These are phyloP conservation scores for Backusella tuberculispora DNA, from an alignment of 192 early-diverging fungal genomes.

Conservation along the genomic window DNA sequence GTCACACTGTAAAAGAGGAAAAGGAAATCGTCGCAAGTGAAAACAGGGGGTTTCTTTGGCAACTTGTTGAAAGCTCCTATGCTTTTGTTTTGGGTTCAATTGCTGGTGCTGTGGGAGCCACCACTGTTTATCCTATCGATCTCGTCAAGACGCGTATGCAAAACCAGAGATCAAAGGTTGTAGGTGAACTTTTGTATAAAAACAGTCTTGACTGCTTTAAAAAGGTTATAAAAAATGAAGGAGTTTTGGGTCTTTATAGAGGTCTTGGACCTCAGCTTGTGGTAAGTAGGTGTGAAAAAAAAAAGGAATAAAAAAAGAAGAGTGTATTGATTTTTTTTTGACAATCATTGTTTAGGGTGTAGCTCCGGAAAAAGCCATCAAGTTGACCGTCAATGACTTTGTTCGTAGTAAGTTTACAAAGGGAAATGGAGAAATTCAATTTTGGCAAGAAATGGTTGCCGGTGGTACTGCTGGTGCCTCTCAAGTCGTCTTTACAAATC, in stretches of 20 bases:
- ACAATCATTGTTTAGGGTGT: slow-evolving; percentile 63
- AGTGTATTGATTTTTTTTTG: neutral
- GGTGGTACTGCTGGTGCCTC: slow-evolving; percentile 87
- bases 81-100: slow-evolving; percentile 81
- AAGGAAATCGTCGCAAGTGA: neutral
- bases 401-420: slow-evolving; percentile 70
- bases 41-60: slow-evolving; percentile 35
- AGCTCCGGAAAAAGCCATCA: slow-evolving; percentile 98
- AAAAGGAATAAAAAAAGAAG: neutral
- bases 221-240: slow-evolving; percentile 93
- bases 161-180: slow-evolving; percentile 90
- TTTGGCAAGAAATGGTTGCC: slow-evolving; percentile 83
- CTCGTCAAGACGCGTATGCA: slow-evolving; percentile 99
- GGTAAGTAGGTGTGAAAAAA: slow-evolving; percentile 52
- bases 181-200: slow-evolving; percentile 91
- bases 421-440: slow-evolving; percentile 73
- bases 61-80: slow-evolving; percentile 40
- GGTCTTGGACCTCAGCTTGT: slow-evolving; percentile 93
- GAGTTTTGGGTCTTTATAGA: slow-evolving; percentile 86
- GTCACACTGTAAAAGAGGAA: slow-evolving; percentile 15
- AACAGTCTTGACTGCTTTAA: slow-evolving; percentile 96
- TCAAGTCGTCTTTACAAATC: slow-evolving; percentile 95
- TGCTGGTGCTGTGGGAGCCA: slow-evolving; percentile 93
- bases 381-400: slow-evolving; percentile 95
- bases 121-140: slow-evolving; percentile 96